These are phyloP conservation scores for Penicillium turbatum DNA, from an alignment of 495 filamentous ascomycete species.

Conservation along the genomic window DNA sequence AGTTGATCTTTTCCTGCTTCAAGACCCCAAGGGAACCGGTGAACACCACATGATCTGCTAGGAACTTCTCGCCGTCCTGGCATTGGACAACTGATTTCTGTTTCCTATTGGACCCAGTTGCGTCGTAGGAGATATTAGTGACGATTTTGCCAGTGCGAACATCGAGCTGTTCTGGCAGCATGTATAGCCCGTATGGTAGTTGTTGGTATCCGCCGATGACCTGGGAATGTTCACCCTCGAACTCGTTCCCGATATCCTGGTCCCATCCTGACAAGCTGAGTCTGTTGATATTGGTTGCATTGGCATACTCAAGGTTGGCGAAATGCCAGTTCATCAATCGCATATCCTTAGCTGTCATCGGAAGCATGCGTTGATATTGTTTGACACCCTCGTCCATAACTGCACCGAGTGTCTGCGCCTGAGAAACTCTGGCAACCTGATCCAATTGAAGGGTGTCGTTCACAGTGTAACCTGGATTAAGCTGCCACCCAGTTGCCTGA, in stretches of 20 bases:
- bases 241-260: slow-evolving; percentile 95
- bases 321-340: slow-evolving; percentile 96
- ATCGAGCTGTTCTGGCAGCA: slow-evolving; percentile 72
- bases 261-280: slow-evolving; percentile 93
- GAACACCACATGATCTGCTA: slow-evolving; percentile 81
- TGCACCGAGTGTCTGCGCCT: slow-evolving; percentile 72
- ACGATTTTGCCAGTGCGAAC: slow-evolving; percentile 69
- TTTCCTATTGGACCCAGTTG: slow-evolving; percentile 34
- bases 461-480: slow-evolving; percentile 60
- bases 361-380: slow-evolving; percentile 80
- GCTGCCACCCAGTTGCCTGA: slow-evolving; percentile 72
- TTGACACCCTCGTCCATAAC: slow-evolving; percentile 84
- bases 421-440: slow-evolving; percentile 51
- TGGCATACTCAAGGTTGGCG: slow-evolving; percentile 96
- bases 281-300: slow-evolving; percentile 78
- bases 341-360: slow-evolving; percentile 80
- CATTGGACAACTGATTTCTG: slow-evolving; percentile 61
- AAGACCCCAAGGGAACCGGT: slow-evolving; percentile 88
- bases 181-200: slow-evolving; percentile 75
- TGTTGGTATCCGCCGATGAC: slow-evolving; percentile 90
- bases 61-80: slow-evolving; percentile 69
- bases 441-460: slow-evolving; percentile 73
- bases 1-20: slow-evolving; percentile 69
- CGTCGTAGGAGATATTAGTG: slow-evolving; percentile 61
- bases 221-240: slow-evolving; percentile 89